These are phyloP conservation scores for Punctularia strigosozonata DNA, from an alignment of 768 basidiomycete species.

Conservation along the genomic window DNA sequence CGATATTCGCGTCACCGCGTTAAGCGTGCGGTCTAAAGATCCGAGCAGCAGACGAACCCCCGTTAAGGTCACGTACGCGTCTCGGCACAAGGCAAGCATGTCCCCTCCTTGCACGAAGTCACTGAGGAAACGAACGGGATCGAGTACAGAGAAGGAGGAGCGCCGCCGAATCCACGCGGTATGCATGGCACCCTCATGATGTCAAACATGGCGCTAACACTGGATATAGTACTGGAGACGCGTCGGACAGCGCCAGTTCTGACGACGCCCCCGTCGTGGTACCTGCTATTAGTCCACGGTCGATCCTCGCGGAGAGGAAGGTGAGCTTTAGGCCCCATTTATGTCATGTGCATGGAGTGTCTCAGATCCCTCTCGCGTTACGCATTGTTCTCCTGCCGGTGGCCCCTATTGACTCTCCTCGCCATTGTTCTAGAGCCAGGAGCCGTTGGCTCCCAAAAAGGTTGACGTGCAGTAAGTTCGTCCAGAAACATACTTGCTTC, in stretches of 20 bases:
- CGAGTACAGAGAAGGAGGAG: conserved; percentile 7
- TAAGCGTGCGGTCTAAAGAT: no score
- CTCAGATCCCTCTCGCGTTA: conserved; percentile 1
- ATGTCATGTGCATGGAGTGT: no score
- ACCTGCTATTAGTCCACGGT: neutral
- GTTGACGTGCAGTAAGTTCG: conserved; percentile 21
- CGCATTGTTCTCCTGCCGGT: conserved; percentile 2
- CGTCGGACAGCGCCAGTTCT: neutral
- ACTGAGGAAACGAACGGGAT: neutral
- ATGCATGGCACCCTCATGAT: neutral
- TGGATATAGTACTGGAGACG: neutral
- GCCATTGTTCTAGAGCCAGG: neutral
- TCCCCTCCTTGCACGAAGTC: neutral
- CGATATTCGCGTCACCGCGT: no score
- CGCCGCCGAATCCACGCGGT: neutral
- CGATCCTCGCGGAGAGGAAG: neutral
- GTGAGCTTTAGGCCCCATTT: neutral
- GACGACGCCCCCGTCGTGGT: neutral
- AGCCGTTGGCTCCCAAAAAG: conserved; percentile 14
- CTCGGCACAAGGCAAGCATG: conserved; percentile 9
- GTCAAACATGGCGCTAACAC: neutral
- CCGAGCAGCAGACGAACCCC: no score
- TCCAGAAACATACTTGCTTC: neutral
- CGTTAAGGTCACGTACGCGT: conserved; percentile 10
- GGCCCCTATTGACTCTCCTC: conserved; percentile 6